Evolutionary conservation across 1,284 basidiomycete species (phyloP).

Genomic region (Cryptococcus hybrid): DNA sequence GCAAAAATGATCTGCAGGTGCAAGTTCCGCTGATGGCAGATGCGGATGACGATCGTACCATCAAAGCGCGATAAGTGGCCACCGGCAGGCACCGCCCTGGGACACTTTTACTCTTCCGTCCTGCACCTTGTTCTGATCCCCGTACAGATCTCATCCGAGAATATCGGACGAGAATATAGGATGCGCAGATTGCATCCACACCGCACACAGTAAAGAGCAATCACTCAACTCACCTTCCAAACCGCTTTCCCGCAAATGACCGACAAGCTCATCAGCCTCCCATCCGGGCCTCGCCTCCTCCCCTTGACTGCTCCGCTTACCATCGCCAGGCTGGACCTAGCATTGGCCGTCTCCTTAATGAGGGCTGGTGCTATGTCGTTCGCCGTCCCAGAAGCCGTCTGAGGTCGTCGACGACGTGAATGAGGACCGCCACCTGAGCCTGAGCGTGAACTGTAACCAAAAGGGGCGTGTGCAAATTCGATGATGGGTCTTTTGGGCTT

Average conservation of each 20-base stretch:
- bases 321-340: conserved; percentile 32
- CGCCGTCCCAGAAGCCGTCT: conserved; percentile 12
- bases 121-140: background rate
- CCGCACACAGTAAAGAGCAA: background rate
- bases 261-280: conserved; percentile 48
- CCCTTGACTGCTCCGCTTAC: conserved; percentile 5
- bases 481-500: background rate
- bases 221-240: conserved; percentile 42
- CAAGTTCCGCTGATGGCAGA: too few species aligned
- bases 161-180: too few species aligned
- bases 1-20: too few species aligned
- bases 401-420: conserved; percentile 16
- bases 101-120: too few species aligned
- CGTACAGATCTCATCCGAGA: too few species aligned
- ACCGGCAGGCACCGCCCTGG: too few species aligned
- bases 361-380: conserved; percentile 3
- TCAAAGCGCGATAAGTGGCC: too few species aligned
- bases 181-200: too few species aligned
- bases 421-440: conserved; percentile 6
- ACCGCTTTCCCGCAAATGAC: conserved; percentile 34
- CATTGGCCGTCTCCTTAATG: conserved; percentile 2
- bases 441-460: conserved; percentile 8
- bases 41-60: too few species aligned
- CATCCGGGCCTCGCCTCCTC: conserved; percentile 30
- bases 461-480: conserved; percentile 8